These are phyloP conservation scores for Penicillium lividum DNA, from an alignment of 495 filamentous ascomycete genomes.

Conservation along the genomic window DNA sequence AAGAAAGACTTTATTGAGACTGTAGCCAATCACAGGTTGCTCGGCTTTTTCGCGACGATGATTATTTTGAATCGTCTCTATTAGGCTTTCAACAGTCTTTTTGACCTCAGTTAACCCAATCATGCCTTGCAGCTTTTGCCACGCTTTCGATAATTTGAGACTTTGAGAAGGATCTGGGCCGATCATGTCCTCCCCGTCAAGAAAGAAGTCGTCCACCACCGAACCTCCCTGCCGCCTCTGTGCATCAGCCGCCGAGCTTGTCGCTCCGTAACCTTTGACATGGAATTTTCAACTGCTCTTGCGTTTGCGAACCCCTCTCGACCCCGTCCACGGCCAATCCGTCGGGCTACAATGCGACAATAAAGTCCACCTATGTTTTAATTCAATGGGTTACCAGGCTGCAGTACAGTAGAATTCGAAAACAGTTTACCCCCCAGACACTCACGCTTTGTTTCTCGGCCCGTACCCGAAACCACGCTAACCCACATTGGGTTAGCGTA, in stretches of 20 bases:
- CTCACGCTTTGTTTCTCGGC: no score
- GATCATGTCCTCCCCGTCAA: constrained; percentile 64
- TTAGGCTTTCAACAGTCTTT: constrained; percentile 53
- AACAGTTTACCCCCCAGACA: no score
- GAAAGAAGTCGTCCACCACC: constrained; percentile 46
- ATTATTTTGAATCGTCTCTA: constrained; percentile 62
- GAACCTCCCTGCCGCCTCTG: constrained; percentile 34
- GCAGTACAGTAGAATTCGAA: no score
- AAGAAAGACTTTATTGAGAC: constrained; percentile 70
- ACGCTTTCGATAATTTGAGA: constrained; percentile 52
- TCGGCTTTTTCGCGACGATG: constrained; percentile 64
- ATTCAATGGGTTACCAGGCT: no score
- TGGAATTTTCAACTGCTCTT: constrained; percentile 61
- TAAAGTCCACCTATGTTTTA: no score
- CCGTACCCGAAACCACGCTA: no score
- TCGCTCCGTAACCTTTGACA: constrained; percentile 54
- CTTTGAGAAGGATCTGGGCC: constrained; percentile 63
- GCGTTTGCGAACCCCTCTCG: constrained; percentile 74
- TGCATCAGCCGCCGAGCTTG: constrained; percentile 57
- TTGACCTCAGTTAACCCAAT: constrained; percentile 66
- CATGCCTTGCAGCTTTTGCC: constrained; percentile 59
- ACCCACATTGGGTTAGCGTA: no score
- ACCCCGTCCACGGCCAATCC: constrained; percentile 29
- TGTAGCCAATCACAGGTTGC: constrained; percentile 54
- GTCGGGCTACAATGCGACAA: no score